These are phyloP conservation scores for Zea luxurians DNA, from an alignment of 176 grass and related monocot species.

Conservation along the genomic window DNA sequence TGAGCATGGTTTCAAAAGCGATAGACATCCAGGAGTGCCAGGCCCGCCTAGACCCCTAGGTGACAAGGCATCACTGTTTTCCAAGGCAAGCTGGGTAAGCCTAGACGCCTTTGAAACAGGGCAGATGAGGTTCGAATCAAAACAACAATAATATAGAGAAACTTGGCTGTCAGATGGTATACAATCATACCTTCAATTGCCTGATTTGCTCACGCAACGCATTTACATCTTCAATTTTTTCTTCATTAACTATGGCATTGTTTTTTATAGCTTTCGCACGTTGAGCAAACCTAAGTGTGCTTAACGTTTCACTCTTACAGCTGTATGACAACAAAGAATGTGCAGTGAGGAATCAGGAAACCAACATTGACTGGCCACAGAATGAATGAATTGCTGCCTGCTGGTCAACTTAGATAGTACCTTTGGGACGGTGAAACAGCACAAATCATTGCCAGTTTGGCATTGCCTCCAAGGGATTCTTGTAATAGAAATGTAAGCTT, in stretches of 20 bases:
- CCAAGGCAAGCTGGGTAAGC: neutral
- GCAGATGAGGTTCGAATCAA: neutral
- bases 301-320: constrained; percentile 85
- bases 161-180: constrained; percentile 18
- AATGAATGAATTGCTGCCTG: constrained; percentile 19
- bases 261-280: constrained; percentile 96
- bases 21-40: neutral
- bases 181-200: constrained; percentile 65
- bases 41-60: neutral
- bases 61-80: neutral
- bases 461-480: constrained; percentile 98
- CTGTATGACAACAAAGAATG: constrained; percentile 43
- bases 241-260: constrained; percentile 88
- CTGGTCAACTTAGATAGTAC: constrained; percentile 36
- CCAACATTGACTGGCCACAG: constrained; percentile 11
- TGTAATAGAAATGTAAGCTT: constrained; percentile 91
- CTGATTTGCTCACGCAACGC: constrained; percentile 76
- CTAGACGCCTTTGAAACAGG: neutral
- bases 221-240: constrained; percentile 86
- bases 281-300: constrained; percentile 94
- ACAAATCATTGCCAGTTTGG: constrained; percentile 95
- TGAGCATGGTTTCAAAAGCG: neutral
- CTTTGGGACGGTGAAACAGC: constrained; percentile 79
- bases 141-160: constrained; percentile 25
- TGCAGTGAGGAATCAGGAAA: constrained; percentile 6